phyloP scores from a whole-genome alignment of 2,329 filamentous ascomycete species.

The Fusarium secorum region DNA sequence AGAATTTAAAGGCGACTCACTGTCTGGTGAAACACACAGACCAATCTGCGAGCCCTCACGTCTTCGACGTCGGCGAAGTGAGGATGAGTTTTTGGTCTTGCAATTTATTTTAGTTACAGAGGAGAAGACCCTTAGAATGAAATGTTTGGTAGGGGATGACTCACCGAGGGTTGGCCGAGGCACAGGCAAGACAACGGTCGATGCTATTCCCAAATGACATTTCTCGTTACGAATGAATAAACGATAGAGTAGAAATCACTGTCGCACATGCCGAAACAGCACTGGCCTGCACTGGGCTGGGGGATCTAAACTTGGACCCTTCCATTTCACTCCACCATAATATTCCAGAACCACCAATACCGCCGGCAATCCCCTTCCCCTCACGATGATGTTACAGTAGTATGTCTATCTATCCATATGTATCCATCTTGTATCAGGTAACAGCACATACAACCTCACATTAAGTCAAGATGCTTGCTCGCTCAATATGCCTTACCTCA shows the following conservation, averaged over 20 bases:
- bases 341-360: slow-evolving; percentile 11
- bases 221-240: not conserved
- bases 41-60: slow-evolving; percentile 38
- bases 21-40: slow-evolving; percentile 39
- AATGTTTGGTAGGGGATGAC: not conserved
- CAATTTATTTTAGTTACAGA: not conserved
- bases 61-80: slow-evolving; percentile 39
- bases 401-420: too few relatives aligned
- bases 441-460: slow-evolving; percentile 23
- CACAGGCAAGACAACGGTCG: not conserved
- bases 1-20: not conserved
- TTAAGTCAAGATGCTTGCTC: not conserved
- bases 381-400: slow-evolving; percentile 14
- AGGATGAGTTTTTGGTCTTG: slow-evolving; percentile 24
- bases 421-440: slow-evolving; percentile 21
- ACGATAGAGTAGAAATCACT: not conserved
- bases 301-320: not conserved
- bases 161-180: slow-evolving; percentile 13
- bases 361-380: slow-evolving; percentile 17
- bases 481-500: not conserved
- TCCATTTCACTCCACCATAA: not conserved
- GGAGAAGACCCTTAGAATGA: slow-evolving; percentile 12
- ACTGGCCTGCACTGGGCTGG: not conserved
- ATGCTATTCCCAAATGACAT: slow-evolving; percentile 6
- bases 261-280: not conserved